Base-by-base conservation (phyloP, 495 filamentous ascomycete species). In the Penicillium roqueforti region DNA sequence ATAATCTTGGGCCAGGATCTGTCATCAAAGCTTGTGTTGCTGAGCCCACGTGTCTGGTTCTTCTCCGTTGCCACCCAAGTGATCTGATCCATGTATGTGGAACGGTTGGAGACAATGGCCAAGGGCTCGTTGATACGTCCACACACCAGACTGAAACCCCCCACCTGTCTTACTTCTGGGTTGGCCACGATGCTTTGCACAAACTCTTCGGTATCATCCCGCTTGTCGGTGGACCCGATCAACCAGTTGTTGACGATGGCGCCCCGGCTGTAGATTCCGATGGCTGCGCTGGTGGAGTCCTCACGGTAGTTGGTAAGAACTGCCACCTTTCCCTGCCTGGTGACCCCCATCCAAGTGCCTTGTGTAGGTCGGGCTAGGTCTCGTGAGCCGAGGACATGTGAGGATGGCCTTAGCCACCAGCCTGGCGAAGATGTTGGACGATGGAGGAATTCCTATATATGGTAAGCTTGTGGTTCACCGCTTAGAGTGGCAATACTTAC, bases 241-340 rank as follows among this genome's bases (percentile, higher is more conserved):
- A 98, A 70, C 81, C 90, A 97, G n/a, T 82, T 85, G 45, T 87
- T 95, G 34, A 95, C 87, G 70, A 97, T 89, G 11, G 76, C 82
- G 18, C 93, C 93, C 28, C 93, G 82, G 64, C 87, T 92, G 52
- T 82, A 79, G 40, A 75, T 74, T 8, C 83, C 86, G 13, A 73
- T 68, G 41, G 81, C 83, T 46, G 83, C 78, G 50, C 56, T 61
- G 23, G 68, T 53, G 23, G 60, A 63, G 13, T 66, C 56, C 74
- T 97, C 93, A 48, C 89, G 87, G 65, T 91, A 97, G 76, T 99
- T 99, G 49, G 95, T 97, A 32, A 99, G 79, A 32, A 95, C 85
- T 11, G 95, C 92, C 43, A 99, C 72, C 55, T 89, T 89, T 14
- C 93, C 93, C 29, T 85, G 74, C 53, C 78, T 83, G 36, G 91